A percentile compares a stretch with the other conserved stretches of the same genome.
Conservation (phyloP, 2,329 filamentous ascomycete species). For the Fusarium kyushuense region DNA sequence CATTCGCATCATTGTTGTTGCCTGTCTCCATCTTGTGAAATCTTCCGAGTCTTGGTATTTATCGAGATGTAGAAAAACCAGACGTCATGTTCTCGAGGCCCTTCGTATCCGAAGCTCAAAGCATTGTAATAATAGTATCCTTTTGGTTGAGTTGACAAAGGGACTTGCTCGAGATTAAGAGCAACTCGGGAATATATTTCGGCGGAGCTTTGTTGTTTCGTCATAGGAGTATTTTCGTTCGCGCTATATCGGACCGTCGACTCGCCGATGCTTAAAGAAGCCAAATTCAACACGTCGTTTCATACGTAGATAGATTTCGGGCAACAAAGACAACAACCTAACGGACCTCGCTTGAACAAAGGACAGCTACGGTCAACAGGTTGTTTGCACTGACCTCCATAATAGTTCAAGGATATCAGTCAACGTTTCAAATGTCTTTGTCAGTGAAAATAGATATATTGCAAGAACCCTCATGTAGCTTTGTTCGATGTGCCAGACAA, state of each 20-base stretch:
- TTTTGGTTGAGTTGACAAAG: conserved; percentile 26
- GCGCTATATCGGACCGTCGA: not conserved
- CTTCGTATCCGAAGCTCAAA: not conserved
- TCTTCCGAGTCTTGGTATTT: not conserved
- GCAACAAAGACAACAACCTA: conserved; percentile 19
- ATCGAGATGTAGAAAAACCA: conserved; percentile 12
- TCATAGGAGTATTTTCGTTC: conserved; percentile 6
- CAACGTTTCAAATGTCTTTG: conserved; percentile 28
- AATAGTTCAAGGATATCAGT: not conserved
- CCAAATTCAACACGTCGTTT: conserved; percentile 1
- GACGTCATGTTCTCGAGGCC: not conserved
- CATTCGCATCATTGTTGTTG: conserved; percentile 16
- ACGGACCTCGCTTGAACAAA: conserved; percentile 19
- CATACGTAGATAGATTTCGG: conserved; percentile 5
- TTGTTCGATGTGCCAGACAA: not conserved
- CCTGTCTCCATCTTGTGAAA: conserved; percentile 10
- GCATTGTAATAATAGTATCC: conserved; percentile 26
- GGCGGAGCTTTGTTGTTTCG: conserved; percentile 16
- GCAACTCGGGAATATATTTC: not conserved
- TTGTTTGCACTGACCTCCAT: conserved; percentile 14
- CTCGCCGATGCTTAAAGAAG: not conserved
- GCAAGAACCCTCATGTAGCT: not conserved
- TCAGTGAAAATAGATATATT: conserved; percentile 26
- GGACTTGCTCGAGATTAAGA: not conserved
- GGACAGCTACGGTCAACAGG: conserved; percentile 1